Evolutionary conservation across 768 basidiomycete species (phyloP), one percentile per base, ranked within the genome.

Genomic region (Psilocybe cyanescens): DNA sequence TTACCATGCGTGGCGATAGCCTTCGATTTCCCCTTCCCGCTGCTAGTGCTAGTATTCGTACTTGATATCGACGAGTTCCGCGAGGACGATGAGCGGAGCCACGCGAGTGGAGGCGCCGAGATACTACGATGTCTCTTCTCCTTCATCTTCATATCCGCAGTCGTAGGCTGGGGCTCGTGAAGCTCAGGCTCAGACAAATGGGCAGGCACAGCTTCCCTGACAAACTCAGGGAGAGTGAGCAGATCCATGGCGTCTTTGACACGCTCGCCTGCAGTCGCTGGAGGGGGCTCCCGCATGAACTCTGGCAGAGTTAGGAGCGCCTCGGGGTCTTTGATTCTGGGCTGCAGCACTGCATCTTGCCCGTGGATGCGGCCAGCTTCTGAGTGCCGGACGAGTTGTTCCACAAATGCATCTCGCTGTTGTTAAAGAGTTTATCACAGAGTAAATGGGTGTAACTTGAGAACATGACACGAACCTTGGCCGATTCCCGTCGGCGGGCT

Each of bases 351-450:
- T 6, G 93, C 91, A 66, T 97, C 95, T 73, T 97, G 95, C 12
- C 83, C 81, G 57, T 88, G 87, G 39, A 96, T 75, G 57, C 95
- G 83, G 19, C 95, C 88, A 1, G 87, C 83, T 49, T 82, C 79
- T 0, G 93, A 91, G 68, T 92, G 92, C 30, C 82, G 79, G 8
- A 87, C 79, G 2, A 97, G 79, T 59, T 86, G 85, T 57, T 90
- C 87, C 8, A 95, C 88, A 69, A 96, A 94, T 7, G 83, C 84
- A 47, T 88, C 84, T 59, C 88, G 86, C 90, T 92, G 65, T 48
- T 35, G 35, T 24, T 24, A 24, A 24, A 24, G 24, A 24, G 24
- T 24, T 24, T 24, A 24, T 24, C 24, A 24, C 24, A 24, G 24
- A 24, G 24, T 24, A 24, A 24, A 24, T 24, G 24, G 24, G 24